Evolutionary conservation across 1,139 yeast genomes (phyloP).

Genomic region (Pichia kudriavzevii): DNA sequence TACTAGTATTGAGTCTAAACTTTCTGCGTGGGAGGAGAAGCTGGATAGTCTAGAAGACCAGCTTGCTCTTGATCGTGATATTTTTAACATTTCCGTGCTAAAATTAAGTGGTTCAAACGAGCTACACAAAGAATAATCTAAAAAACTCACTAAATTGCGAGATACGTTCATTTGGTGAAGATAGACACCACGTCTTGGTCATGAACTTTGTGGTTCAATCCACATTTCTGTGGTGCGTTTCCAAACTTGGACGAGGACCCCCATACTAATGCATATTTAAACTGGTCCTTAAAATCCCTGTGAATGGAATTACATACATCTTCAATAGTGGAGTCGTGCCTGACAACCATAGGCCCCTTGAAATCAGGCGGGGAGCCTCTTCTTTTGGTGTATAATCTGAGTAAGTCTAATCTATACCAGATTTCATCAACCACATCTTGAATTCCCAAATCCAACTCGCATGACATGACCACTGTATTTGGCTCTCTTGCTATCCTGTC

Average conservation of each 20-base stretch:
- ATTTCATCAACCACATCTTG: slow-evolving; percentile 86
- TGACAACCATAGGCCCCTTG: slow-evolving; percentile 83
- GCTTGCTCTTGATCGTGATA: slow-evolving; percentile 6
- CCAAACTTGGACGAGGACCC: slow-evolving; percentile 76
- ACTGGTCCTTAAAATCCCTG: slow-evolving; percentile 84
- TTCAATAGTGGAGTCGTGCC: slow-evolving; percentile 69
- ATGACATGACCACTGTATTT: slow-evolving; percentile 87
- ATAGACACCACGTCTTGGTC: slow-evolving; percentile 95
- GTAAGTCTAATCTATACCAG: slow-evolving; percentile 78
- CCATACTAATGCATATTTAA: slow-evolving; percentile 94
- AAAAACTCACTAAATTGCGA: background rate
- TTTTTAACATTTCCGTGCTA: no score
- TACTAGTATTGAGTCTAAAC: slow-evolving; percentile 12
- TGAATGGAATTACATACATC: slow-evolving; percentile 91
- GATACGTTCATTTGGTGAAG: slow-evolving; percentile 53
- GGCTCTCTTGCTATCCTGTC: slow-evolving; percentile 89
- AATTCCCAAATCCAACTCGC: slow-evolving; percentile 79
- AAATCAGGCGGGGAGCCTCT: slow-evolving; percentile 79
- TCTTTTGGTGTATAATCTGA: slow-evolving; percentile 79
- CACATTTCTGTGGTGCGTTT: slow-evolving; percentile 95
- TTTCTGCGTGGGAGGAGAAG: slow-evolving; percentile 19
- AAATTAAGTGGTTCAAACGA: no score
- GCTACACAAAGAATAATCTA: slow-evolving; percentile 13
- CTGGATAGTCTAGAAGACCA: slow-evolving; percentile 16
- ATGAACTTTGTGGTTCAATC: slow-evolving; percentile 69